Evolutionary conservation across 177 flowering plant genomes (phyloP).

Genomic region (Vitis hybrid): DNA sequence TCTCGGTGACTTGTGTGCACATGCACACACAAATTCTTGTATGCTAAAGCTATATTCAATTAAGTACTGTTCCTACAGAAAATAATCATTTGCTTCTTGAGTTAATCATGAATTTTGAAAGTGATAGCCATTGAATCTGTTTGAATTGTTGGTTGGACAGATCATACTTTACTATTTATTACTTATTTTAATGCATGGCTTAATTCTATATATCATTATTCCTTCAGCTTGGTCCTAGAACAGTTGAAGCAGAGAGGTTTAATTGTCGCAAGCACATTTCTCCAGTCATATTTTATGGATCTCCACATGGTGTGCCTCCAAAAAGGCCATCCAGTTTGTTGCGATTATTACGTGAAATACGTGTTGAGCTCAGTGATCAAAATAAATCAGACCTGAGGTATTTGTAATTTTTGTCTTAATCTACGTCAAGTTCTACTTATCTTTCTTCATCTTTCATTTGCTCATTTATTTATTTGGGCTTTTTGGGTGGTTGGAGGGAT

Average conservation of each 20-base stretch:
- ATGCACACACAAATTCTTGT: neutral
- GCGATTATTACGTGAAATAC: conserved; percentile 71
- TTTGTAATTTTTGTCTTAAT: neutral
- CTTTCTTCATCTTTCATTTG: neutral
- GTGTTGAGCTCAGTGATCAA: conserved; percentile 55
- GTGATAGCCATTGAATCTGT: neutral
- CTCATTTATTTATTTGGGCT: neutral
- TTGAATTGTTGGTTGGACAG: neutral
- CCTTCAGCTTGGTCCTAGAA: conserved; percentile 30
- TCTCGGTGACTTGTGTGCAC: neutral
- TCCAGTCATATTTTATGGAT: conserved; percentile 90
- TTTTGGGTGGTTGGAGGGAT: neutral
- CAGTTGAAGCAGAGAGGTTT: conserved; percentile 18
- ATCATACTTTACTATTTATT: neutral
- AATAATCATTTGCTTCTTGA: conserved; percentile 4
- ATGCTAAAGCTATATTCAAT: neutral
- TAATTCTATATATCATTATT: conserved; percentile 7
- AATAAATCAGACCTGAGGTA: conserved; percentile 52
- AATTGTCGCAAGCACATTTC: conserved; percentile 49
- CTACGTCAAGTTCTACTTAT: neutral
- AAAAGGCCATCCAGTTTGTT: conserved; percentile 74
- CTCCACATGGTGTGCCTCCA: conserved; percentile 87
- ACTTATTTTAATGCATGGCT: conserved; percentile 6
- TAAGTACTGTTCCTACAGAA: neutral
- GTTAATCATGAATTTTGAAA: conserved; percentile 1